Conservation (phyloP, 805 yeast genomes). For the Yamadazyma sp. region DNA sequence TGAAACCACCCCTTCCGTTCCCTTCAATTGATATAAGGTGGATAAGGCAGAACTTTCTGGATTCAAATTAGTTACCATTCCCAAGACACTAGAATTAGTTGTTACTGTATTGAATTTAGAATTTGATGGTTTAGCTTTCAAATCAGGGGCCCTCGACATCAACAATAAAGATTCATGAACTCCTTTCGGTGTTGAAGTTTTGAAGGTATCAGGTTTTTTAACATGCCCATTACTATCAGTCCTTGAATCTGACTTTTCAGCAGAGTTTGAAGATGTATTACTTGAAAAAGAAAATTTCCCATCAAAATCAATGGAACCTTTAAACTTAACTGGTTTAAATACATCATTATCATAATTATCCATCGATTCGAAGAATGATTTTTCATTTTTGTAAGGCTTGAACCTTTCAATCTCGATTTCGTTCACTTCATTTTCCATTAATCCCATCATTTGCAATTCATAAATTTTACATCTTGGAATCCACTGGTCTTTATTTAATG, state of each 20-base stretch:
- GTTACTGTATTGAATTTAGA: constrained; percentile 26
- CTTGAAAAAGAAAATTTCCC: background rate
- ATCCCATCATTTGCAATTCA: constrained; percentile 97
- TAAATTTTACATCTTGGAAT: constrained; percentile 92
- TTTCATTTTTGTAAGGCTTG: constrained; percentile 26
- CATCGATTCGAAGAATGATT: constrained; percentile 58
- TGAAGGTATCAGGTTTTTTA: background rate
- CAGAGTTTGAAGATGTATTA: background rate
- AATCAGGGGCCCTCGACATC: constrained; percentile 5
- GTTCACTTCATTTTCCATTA: constrained; percentile 85
- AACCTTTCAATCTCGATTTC: constrained; percentile 65
- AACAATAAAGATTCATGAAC: constrained; percentile 12
- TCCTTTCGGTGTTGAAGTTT: constrained; percentile 10
- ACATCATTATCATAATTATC: constrained; percentile 60
- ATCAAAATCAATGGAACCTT: background rate
- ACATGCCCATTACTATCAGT: background rate
- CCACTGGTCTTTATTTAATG: constrained; percentile 57
- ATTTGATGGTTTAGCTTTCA: constrained; percentile 13
- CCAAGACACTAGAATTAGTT: constrained; percentile 32
- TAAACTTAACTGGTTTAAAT: constrained; percentile 33
- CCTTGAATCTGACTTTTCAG: background rate
- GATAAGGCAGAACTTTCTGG: constrained; percentile 35
- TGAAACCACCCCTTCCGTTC: constrained; percentile 6
- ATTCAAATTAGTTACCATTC: constrained; percentile 29
- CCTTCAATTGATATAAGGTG: constrained; percentile 34